phyloP scores from a whole-genome alignment of 768 basidiomycete species.

The Roridomyces roridus region DNA sequence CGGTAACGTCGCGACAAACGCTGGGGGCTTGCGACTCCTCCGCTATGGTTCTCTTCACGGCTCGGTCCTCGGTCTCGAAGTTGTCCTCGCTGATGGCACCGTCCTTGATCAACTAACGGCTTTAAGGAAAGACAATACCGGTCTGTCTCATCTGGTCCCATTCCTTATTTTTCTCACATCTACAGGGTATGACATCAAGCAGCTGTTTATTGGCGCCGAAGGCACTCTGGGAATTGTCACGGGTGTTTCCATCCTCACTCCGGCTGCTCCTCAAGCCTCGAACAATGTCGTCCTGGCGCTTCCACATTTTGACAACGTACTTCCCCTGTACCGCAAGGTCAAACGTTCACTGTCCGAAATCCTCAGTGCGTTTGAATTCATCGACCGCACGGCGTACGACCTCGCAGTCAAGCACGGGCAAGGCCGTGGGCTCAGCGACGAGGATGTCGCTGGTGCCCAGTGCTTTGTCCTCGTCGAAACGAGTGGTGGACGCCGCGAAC shows the following conservation, averaged over 20 bases:
- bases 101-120: slow-evolving; percentile 89
- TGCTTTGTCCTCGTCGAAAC: slow-evolving; percentile 96
- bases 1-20: slow-evolving; percentile 96
- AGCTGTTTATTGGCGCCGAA: slow-evolving; percentile 97
- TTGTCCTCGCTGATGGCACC: slow-evolving; percentile 93
- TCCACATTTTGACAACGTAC: slow-evolving; percentile 85
- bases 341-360: slow-evolving; percentile 91
- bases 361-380: slow-evolving; percentile 96
- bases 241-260: slow-evolving; percentile 92
- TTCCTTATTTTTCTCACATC: slow-evolving; percentile 1
- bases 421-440: slow-evolving; percentile 73
- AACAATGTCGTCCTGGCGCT: slow-evolving; percentile 94
- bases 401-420: slow-evolving; percentile 85
- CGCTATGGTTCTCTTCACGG: slow-evolving; percentile 97
- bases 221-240: slow-evolving; percentile 97
- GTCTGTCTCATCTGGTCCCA: slow-evolving; percentile 43
- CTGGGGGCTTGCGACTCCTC: slow-evolving; percentile 92
- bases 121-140: slow-evolving; percentile 96
- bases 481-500: slow-evolving; percentile 89
- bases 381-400: slow-evolving; percentile 86
- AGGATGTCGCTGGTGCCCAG: slow-evolving; percentile 77
- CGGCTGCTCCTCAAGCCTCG: slow-evolving; percentile 79
- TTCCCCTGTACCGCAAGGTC: slow-evolving; percentile 82
- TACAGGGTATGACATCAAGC: slow-evolving; percentile 95
- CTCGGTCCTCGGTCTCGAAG: slow-evolving; percentile 92